A percentile compares a stretch with the other conserved stretches of the same genome.
phyloP scores from a whole-genome alignment of 2,329 filamentous ascomycete genomes.

The Trichoderma oligosporum region DNA sequence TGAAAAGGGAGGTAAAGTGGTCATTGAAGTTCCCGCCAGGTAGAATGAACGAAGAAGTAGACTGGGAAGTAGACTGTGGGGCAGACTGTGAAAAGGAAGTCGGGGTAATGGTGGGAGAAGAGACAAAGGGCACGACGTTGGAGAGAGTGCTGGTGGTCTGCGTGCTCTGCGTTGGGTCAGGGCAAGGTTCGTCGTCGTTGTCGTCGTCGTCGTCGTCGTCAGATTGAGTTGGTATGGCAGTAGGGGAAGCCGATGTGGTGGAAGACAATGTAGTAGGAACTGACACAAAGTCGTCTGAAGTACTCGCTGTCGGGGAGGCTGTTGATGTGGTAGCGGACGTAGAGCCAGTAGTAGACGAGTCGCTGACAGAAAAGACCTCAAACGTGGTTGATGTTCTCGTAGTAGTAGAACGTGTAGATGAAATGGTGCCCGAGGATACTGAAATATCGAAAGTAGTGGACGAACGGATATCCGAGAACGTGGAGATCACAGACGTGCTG shows the following conservation, averaged over 20 bases:
- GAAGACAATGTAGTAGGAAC: not conserved
- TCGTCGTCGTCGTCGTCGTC: not conserved
- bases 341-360: slow-evolving; percentile 3
- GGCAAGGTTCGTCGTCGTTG: not conserved
- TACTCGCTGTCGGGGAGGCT: not conserved
- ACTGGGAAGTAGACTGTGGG: too few species aligned
- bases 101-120: not conserved
- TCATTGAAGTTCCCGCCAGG: slow-evolving; percentile 2
- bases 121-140: not conserved
- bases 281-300: too few species aligned
- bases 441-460: not conserved
- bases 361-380: not conserved
- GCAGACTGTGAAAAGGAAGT: too few species aligned
- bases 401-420: not conserved
- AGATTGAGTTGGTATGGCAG: slow-evolving; percentile 2
- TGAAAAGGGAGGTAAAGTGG: not conserved
- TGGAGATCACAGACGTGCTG: not conserved
- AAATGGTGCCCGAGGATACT: not conserved
- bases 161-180: not conserved
- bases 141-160: not conserved
- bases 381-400: not conserved
- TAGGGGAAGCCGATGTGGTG: not conserved
- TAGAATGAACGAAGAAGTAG: not conserved
- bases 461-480: not conserved
- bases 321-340: not conserved